Evolutionary conservation across 2,329 filamentous ascomycete genomes (phyloP).

Genomic region (Aspergillus transmontanensis): DNA sequence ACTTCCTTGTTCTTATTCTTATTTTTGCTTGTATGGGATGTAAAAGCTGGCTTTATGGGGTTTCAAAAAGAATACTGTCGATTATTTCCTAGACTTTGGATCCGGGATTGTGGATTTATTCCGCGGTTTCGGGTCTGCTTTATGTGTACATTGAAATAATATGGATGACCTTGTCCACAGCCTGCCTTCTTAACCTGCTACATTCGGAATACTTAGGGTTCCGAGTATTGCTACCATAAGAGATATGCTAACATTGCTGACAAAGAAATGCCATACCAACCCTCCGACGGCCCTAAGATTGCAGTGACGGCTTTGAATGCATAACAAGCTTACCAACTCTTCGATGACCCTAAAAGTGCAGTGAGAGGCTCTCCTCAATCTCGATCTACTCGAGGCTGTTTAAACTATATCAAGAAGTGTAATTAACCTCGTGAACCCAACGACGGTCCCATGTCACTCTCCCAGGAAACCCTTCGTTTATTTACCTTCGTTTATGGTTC

Average conservation of each 20-base stretch:
- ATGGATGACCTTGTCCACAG: slow-evolving; percentile 2
- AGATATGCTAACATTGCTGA: too few species aligned
- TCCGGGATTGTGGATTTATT: neutral
- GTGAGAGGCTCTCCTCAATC: too few species aligned
- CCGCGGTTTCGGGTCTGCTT: neutral
- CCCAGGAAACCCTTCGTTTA: too few species aligned
- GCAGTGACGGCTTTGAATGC: too few species aligned
- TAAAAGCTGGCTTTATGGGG: slow-evolving; percentile 13
- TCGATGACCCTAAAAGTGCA: too few species aligned
- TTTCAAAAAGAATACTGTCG: slow-evolving; percentile 7
- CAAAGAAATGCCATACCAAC: neutral
- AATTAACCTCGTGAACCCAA: too few species aligned
- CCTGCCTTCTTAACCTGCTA: neutral
- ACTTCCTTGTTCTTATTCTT: neutral
- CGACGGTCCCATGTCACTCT: too few species aligned
- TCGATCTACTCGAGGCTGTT: too few species aligned
- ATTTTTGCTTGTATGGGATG: slow-evolving; percentile 13
- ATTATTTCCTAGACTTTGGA: neutral
- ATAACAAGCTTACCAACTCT: too few species aligned
- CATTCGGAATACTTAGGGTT: neutral
- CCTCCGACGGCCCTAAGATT: too few species aligned
- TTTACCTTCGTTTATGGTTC: too few species aligned
- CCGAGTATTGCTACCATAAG: neutral
- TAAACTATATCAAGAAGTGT: too few species aligned
- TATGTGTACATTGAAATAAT: slow-evolving; percentile 16